Conservation (phyloP, 192 early-diverging fungal genomes). For the Gryganskiella cystojenkinii region DNA sequence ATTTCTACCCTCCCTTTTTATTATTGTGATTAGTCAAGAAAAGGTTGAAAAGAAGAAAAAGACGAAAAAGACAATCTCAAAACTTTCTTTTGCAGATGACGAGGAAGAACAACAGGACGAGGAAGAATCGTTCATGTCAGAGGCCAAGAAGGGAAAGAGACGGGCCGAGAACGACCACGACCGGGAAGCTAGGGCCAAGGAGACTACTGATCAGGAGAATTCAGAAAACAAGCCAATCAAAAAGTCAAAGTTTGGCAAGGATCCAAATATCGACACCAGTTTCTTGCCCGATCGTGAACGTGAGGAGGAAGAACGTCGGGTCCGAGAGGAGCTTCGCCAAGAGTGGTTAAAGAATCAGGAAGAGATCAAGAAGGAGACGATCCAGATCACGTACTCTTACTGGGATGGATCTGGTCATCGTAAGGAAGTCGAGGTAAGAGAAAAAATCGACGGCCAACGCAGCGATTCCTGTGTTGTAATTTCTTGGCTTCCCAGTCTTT, state of each 20-base stretch:
- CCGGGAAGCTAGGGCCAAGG: conserved; percentile 41
- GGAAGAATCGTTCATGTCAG: conserved; percentile 27
- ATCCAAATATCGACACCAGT: conserved; percentile 91
- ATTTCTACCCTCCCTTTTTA: background rate
- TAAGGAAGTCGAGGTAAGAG: conserved; percentile 71
- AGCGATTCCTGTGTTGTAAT: background rate
- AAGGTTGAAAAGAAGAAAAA: conserved; percentile 73
- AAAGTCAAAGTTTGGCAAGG: conserved; percentile 74
- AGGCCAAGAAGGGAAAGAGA: conserved; percentile 8
- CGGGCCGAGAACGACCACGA: conserved; percentile 15
- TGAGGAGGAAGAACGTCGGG: conserved; percentile 77
- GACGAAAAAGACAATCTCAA: conserved; percentile 69
- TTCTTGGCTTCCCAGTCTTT: background rate
- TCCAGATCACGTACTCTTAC: conserved; percentile 91
- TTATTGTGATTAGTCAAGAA: conserved; percentile 50
- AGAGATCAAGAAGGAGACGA: conserved; percentile 83
- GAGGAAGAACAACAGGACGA: conserved; percentile 65
- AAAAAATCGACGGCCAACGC: no score
- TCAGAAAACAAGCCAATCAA: conserved; percentile 33
- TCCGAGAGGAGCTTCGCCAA: conserved; percentile 79
- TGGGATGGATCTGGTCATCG: conserved; percentile 98
- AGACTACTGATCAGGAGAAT: conserved; percentile 17
- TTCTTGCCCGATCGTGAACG: conserved; percentile 93
- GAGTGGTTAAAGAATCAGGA: conserved; percentile 90
- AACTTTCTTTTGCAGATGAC: conserved; percentile 82